phyloP scores from a whole-genome alignment of 1,139 yeast species.

The Magnusiomyces fungicola region DNA sequence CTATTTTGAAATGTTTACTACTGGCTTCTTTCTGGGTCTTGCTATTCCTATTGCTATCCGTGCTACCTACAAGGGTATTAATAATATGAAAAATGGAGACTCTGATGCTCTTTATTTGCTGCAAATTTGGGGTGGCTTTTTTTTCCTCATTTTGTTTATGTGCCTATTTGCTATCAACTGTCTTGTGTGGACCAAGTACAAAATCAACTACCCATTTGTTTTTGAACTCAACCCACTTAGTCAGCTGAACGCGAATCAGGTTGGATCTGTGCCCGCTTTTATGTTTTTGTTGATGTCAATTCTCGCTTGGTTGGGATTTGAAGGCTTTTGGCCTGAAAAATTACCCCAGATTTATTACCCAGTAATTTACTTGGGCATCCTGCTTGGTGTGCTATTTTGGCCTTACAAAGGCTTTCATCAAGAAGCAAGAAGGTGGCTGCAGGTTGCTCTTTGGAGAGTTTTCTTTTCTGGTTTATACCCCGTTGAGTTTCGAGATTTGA shows the following conservation, averaged over 20 bases:
- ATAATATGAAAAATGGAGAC: constrained; percentile 22
- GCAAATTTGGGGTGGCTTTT: constrained; percentile 92
- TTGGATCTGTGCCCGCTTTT: constrained; percentile 53
- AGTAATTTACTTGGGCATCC: constrained; percentile 60
- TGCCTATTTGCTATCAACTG: constrained; percentile 63
- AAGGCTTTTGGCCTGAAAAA: constrained; percentile 53
- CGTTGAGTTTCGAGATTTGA: constrained; percentile 91
- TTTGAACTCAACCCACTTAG: constrained; percentile 77
- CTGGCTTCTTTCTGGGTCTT: constrained; percentile 63
- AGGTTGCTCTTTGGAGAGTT: constrained; percentile 64
- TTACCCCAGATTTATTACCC: constrained; percentile 75
- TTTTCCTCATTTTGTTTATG: constrained; percentile 52
- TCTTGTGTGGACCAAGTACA: constrained; percentile 61
- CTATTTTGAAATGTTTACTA: constrained; percentile 28
- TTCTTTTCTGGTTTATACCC: constrained; percentile 81
- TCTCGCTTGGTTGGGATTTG: constrained; percentile 69
- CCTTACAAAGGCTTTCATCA: constrained; percentile 54
- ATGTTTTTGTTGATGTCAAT: constrained; percentile 51
- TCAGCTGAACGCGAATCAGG: constrained; percentile 62
- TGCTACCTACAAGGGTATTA: constrained; percentile 46
- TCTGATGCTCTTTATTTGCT: constrained; percentile 42
- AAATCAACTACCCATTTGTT: constrained; percentile 84
- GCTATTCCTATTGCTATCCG: constrained; percentile 56
- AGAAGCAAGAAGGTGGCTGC: constrained; percentile 64
- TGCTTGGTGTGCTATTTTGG: constrained; percentile 43